Conservation (phyloP, 208 protist genomes). For the Leishmania turanica region DNA sequence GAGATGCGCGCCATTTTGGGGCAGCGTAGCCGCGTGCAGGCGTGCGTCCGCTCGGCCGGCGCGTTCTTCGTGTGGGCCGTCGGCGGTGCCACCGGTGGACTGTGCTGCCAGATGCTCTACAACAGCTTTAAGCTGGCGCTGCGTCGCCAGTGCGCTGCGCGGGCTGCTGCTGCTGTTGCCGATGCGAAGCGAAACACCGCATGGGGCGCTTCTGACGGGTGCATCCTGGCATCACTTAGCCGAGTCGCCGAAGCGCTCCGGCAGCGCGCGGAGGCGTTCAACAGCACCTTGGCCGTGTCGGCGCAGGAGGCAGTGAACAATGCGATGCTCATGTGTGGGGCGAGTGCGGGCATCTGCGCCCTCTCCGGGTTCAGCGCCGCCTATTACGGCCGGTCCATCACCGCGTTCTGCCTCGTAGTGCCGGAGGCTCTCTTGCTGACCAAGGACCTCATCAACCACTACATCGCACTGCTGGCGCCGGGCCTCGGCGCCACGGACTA, state of each 20-base stretch:
- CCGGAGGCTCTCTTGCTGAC: conserved; percentile 39
- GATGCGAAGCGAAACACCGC: not conserved
- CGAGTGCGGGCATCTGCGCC: conserved; percentile 55
- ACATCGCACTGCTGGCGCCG: conserved; percentile 9
- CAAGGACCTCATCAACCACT: conserved; percentile 18
- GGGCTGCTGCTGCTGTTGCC: not conserved
- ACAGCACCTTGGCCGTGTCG: conserved; percentile 21
- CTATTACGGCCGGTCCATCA: conserved; percentile 42
- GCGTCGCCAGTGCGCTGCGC: conserved; percentile 15
- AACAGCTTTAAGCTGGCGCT: conserved; percentile 39
- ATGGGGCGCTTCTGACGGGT: conserved; percentile 1
- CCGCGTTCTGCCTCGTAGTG: conserved; percentile 33
- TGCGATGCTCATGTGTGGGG: conserved; percentile 60
- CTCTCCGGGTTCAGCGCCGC: conserved; percentile 61
- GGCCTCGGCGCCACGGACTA: not conserved
- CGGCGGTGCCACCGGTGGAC: conserved; percentile 52
- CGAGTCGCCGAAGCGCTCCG: not conserved
- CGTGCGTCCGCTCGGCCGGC: conserved; percentile 31
- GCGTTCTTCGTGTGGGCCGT: conserved; percentile 51
- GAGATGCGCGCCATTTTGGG: conserved; percentile 10
- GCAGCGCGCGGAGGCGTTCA: conserved; percentile 20
- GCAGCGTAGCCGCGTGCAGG: conserved; percentile 10
- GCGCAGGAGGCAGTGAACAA: conserved; percentile 40
- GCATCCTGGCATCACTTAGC: not conserved
- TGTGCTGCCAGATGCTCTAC: conserved; percentile 66